phyloP scores from a whole-genome alignment of 2,329 filamentous ascomycete genomes.

The Beauveria varroae region DNA sequence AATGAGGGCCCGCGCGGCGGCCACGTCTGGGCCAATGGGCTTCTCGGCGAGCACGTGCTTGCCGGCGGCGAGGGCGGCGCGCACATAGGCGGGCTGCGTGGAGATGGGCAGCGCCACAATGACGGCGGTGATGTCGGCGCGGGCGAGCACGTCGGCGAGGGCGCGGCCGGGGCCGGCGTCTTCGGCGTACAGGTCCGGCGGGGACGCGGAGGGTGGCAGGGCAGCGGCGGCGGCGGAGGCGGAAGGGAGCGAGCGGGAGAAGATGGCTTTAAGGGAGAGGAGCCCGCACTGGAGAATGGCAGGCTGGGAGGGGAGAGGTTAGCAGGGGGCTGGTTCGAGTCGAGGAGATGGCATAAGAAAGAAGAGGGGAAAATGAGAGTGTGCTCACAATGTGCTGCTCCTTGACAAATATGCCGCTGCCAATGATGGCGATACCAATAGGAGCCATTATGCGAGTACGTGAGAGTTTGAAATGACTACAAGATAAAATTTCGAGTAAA shows the following conservation, averaged over 20 bases:
- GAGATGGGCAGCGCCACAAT: slow-evolving; percentile 57
- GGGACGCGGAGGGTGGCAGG: slow-evolving; percentile 23
- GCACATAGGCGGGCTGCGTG: slow-evolving; percentile 50
- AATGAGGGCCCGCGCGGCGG: slow-evolving; percentile 33
- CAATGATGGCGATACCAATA: slow-evolving; percentile 52
- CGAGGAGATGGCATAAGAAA: too few relatives aligned
- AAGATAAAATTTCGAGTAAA: not conserved
- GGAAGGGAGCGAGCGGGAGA: slow-evolving; percentile 53
- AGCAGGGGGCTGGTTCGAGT: not conserved
- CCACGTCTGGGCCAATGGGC: slow-evolving; percentile 55
- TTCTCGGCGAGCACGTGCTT: slow-evolving; percentile 68
- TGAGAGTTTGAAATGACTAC: not conserved
- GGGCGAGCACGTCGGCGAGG: slow-evolving; percentile 43
- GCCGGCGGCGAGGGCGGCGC: slow-evolving; percentile 51
- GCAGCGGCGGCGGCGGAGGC: slow-evolving; percentile 37
- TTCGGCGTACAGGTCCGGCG: slow-evolving; percentile 49
- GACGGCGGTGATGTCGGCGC: slow-evolving; percentile 47
- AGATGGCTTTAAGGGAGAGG: slow-evolving; percentile 56
- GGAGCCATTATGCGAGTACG: slow-evolving; percentile 17
- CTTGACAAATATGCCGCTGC: slow-evolving; percentile 55
- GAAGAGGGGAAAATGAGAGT: not conserved
- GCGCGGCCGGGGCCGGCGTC: slow-evolving; percentile 37
- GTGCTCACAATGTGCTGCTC: slow-evolving; percentile 46
- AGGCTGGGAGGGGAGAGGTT: slow-evolving; percentile 29
- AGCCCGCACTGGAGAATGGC: slow-evolving; percentile 46